Base-by-base conservation (phyloP, 2,329 filamentous ascomycete genomes). In the Trichoderma pleuroti region DNA sequence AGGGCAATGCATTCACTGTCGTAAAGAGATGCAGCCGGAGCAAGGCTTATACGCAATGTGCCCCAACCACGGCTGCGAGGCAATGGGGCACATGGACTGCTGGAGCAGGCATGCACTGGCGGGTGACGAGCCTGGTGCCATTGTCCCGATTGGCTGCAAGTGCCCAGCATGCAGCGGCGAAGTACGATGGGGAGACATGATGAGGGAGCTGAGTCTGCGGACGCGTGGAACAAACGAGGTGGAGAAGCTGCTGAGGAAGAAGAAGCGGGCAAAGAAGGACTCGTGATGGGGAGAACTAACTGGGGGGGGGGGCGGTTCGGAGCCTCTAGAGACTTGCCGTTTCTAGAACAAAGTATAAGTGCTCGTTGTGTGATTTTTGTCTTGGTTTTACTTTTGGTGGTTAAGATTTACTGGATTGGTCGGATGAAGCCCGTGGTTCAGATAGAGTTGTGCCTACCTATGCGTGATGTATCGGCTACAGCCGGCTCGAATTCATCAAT, bases 181-280 rank as follows among this genome's bases (percentile, higher is more conserved):
- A 5, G 81, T 94, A 2, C 79, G 84, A 64, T 98, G 95, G 95
- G 84, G 85, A 0, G 87, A 92, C 61, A 88, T 98, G 81, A 91
- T 97, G 82, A 94, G 90, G 77, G 94, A 97, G 78, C 81, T 97
- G 75, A 96, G 87, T 64, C 81, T 97, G 62, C 86, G 95, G 36
- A 83, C 88, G 42, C 86, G 93, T 28, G 94, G 91, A 0, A 80
- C 86, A 68, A 91, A 91, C 70, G 91, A 94, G 74, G 82, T 94
- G 1, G 86, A 90, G 52, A 89, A 89, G 74, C 76, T 97, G 30
- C 84, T 93, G 74, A 92, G 88, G 78, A 83, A 81, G 75, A 82
- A 81, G 75, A 83, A 79, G 46, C 71, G 73, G 49, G 71, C 74
- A 6, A 80, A 80, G 73, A 78, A 71, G 65, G 70, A 49, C 8